Base-by-base conservation (phyloP, 306 rosid genomes). In the Quillaja saponaria region DNA sequence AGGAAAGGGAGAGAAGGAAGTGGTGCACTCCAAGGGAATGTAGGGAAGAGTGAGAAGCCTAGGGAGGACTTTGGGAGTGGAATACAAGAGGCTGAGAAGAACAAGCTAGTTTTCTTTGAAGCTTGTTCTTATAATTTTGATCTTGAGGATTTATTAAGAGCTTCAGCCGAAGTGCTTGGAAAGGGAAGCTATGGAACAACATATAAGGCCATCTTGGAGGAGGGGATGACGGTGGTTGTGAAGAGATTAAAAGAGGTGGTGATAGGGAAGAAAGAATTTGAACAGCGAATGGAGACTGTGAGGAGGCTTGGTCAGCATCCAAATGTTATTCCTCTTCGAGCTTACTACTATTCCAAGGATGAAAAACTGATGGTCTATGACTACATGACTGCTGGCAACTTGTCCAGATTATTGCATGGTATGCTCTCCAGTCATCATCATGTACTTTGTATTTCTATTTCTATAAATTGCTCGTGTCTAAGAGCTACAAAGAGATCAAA, bases 121-220 rank as follows among this genome's bases (percentile, higher is more conserved):
- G 87, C 84, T 3, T 73, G 82, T 74, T 78, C 82, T 63, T 69
- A 60, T 48, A 78, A 73, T 55, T 87, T 87, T 74, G 91, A 87
- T 76, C 96, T 87, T 28, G 96, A 87, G 63, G 91, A 87, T 69
- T 56, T 87, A 64, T 66, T 87, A 48, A 85, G 91, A 72, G 96
- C 96, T 46, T 87, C 96, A 1, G 96, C 96, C 37, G 87, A 85
- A 66, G 91, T 87, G 15, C 85, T 87, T 39, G 96, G 96, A 50
- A 87, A 87, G 81, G 96, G 96, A 44, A 78, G 84, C 62, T 82
- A 80, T 63, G 96, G 91, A 61, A 82, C 91, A 19, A 82, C 96
- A n/a, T 87, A 87, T 48, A 87, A 82, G 58, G 96, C 96, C 28
- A 74, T 82, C 68, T 71, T 87, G 76, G 96, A 87, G 69, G 96